phyloP scores from a whole-genome alignment of 139 green algal species.

The Mesotaenium endlicherianum region DNA sequence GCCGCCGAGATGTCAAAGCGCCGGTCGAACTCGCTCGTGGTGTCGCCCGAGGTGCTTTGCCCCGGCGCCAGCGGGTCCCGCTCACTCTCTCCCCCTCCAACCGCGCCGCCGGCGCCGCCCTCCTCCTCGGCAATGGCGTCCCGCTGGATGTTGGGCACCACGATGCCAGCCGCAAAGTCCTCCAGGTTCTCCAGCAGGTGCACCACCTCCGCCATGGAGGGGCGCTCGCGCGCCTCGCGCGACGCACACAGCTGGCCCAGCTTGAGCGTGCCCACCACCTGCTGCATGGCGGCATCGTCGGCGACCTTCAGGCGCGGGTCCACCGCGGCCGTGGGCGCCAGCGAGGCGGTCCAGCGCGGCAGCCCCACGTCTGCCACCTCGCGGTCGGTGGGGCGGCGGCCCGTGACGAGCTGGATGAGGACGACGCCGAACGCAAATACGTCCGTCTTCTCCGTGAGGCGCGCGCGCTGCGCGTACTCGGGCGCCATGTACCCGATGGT shows the following conservation, averaged over 20 bases:
- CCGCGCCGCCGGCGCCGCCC: no score
- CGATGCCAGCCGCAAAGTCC: no score
- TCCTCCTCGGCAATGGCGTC: no score
- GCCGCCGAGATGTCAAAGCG: no score
- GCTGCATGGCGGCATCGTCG: not conserved
- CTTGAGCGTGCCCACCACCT: constrained; percentile 22
- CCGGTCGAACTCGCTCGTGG: no score
- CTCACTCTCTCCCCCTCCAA: no score
- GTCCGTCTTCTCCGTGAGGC: not conserved
- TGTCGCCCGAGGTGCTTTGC: no score
- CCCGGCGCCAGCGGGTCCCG: no score
- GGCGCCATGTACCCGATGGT: constrained; percentile 17
- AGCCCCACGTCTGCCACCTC: not conserved
- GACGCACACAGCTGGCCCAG: constrained; percentile 30
- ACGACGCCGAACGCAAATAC: constrained; percentile 13
- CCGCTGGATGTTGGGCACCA: no score
- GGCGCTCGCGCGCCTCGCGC: not conserved
- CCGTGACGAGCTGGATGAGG: not conserved
- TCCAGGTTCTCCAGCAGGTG: constrained; percentile 36
- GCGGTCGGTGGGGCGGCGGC: not conserved
- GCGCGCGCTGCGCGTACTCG: not conserved
- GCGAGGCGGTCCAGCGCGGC: not conserved
- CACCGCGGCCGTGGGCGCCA: not conserved
- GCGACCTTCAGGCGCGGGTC: not conserved
- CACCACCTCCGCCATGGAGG: constrained; percentile 39